phyloP scores from a whole-genome alignment of 2,329 filamentous ascomycete genomes.

The Neonectria faginata region DNA sequence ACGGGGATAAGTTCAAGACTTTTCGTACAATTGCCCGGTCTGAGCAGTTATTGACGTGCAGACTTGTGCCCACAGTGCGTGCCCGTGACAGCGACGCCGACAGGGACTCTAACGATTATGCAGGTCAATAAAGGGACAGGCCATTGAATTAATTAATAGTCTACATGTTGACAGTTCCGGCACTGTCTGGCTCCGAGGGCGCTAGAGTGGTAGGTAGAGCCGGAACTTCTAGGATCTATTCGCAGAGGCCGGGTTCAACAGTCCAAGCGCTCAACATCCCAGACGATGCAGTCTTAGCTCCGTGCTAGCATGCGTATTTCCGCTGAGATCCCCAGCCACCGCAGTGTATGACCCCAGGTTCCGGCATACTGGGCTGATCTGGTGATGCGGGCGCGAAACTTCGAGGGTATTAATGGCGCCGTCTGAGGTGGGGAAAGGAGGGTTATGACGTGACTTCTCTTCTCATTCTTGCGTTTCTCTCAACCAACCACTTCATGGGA shows the following conservation, averaged over 20 bases:
- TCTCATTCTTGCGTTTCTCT: background rate
- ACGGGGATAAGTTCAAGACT: background rate
- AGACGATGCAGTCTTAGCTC: background rate
- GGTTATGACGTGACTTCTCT: conserved; percentile 10
- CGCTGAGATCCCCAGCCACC: background rate
- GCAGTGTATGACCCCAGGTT: conserved; percentile 3
- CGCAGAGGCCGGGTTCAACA: background rate
- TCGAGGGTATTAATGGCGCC: conserved; percentile 9
- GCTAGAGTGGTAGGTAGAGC: background rate
- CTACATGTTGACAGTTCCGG: background rate
- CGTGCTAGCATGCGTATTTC: background rate
- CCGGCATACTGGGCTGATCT: conserved; percentile 21
- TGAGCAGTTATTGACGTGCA: background rate
- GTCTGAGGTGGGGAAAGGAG: conserved; percentile 4
- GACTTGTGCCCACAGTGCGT: conserved; percentile 5
- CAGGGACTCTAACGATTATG: conserved; percentile 12
- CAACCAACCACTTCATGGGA: background rate
- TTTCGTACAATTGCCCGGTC: background rate
- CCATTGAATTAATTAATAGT: conserved; percentile 7
- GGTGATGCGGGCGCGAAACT: conserved; percentile 12
- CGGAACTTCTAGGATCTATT: conserved; percentile 2
- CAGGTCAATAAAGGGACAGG: conserved; percentile 1
- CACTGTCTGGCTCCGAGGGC: too few species aligned
- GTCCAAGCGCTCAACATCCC: conserved; percentile 3
- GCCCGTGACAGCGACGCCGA: conserved; percentile 4